These are phyloP conservation scores for Metroxylon sagu DNA, from an alignment of 176 grass and related monocot species.

Conservation along the genomic window DNA sequence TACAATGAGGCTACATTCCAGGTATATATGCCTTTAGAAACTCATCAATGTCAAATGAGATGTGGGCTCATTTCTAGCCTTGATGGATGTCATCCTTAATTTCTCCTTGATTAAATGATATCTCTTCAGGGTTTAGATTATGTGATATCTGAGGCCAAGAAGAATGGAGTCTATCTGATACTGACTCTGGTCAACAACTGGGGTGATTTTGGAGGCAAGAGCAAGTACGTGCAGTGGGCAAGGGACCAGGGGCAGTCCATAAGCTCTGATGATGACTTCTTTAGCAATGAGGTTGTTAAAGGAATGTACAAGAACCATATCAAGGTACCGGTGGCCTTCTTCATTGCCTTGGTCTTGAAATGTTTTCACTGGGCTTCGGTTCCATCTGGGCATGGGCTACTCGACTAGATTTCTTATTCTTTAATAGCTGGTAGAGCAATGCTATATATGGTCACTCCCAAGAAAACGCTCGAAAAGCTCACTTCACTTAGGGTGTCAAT, in stretches of 20 bases:
- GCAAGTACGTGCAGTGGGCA: slow-evolving; percentile 77
- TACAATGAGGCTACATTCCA: slow-evolving; percentile 60
- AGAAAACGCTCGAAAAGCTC: too few species aligned
- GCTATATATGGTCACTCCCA: too few species aligned
- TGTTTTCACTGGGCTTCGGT: too few species aligned
- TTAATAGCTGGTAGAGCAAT: too few species aligned
- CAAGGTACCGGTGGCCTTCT: slow-evolving; percentile 15
- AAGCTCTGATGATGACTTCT: slow-evolving; percentile 58
- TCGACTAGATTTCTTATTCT: too few species aligned
- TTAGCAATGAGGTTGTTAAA: slow-evolving; percentile 24
- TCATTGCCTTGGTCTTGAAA: too few species aligned
- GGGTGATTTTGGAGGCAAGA: slow-evolving; percentile 60
- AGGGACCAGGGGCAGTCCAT: slow-evolving; percentile 36
- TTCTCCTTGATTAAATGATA: too few species aligned
- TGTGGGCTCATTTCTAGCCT: too few species aligned
- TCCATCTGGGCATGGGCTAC: too few species aligned
- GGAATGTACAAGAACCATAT: slow-evolving; percentile 66
- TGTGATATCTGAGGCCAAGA: slow-evolving; percentile 61
- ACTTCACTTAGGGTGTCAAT: too few species aligned
- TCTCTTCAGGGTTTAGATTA: slow-evolving; percentile 51
- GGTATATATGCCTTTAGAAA: slow-evolving; percentile 7
- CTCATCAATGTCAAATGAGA: too few species aligned
- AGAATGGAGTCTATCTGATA: slow-evolving; percentile 46
- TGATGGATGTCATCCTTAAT: too few species aligned
- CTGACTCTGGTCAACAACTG: slow-evolving; percentile 74